Evolutionary conservation across 2,329 filamentous ascomycete species (phyloP).

Genomic region (Penicillium capsulatum): DNA sequence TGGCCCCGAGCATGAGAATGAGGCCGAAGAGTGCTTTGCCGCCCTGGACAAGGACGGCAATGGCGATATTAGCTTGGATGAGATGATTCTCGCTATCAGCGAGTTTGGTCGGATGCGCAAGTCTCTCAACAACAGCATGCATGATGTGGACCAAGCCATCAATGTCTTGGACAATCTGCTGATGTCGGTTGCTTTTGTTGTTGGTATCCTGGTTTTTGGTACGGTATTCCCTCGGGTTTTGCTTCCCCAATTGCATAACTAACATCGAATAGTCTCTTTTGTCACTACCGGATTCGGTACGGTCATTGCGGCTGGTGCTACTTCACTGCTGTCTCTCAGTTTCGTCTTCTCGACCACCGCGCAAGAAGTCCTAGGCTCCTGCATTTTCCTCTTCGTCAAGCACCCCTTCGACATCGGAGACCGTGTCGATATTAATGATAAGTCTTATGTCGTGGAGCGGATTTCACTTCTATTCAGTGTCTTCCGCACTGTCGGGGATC

Average conservation of each 20-base stretch:
- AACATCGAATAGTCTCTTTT: constrained; percentile 59
- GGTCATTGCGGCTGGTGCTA: constrained; percentile 84
- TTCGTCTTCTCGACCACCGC: constrained; percentile 91
- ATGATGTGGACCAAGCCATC: constrained; percentile 94
- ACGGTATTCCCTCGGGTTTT: no score
- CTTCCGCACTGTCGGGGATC: constrained; percentile 76
- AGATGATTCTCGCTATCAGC: constrained; percentile 84
- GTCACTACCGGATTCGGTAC: constrained; percentile 81
- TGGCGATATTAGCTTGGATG: constrained; percentile 89
- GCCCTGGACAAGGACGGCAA: constrained; percentile 83
- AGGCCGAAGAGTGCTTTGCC: constrained; percentile 81
- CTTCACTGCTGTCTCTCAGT: constrained; percentile 87
- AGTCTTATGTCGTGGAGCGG: constrained; percentile 78
- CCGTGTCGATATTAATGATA: constrained; percentile 70
- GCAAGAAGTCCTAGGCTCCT: constrained; percentile 95
- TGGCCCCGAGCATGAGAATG: constrained; percentile 64
- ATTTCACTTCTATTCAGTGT: constrained; percentile 92
- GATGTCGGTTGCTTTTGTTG: constrained; percentile 72
- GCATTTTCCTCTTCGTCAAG: constrained; percentile 98
- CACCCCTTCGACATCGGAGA: constrained; percentile 96
- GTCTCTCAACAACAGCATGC: constrained; percentile 87
- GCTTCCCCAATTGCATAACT: no score
- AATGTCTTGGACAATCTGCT: constrained; percentile 84
- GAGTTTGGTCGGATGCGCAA: constrained; percentile 84
- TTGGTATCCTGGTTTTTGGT: constrained; percentile 74